Evolutionary conservation across 164 flowering plant species (phyloP).

Genomic region (Hamamelis virginiana): DNA sequence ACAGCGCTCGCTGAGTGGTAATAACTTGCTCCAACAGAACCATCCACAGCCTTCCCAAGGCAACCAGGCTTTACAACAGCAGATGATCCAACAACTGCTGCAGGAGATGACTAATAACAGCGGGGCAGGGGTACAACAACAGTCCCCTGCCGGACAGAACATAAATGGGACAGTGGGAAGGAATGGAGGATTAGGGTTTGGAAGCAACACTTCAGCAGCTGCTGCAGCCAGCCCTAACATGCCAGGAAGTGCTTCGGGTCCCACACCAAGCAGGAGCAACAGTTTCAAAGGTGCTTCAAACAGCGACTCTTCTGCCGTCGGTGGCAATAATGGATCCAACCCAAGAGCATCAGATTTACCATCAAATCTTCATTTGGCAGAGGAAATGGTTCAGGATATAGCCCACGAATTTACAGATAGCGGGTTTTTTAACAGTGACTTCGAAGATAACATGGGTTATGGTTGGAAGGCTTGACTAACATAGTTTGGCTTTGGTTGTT

Average conservation of each 20-base stretch:
- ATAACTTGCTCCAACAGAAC: constrained; percentile 38
- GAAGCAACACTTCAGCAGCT: constrained; percentile 30
- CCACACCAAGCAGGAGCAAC: constrained; percentile 47
- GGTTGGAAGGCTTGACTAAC: constrained; percentile 64
- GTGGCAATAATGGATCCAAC: constrained; percentile 39
- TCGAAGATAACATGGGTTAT: constrained; percentile 53
- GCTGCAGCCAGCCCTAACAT: constrained; percentile 21
- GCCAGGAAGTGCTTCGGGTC: constrained; percentile 25
- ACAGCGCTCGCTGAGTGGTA: constrained; percentile 30
- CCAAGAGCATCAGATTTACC: constrained; percentile 46
- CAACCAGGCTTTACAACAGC: constrained; percentile 62
- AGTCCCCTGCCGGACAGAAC: constrained; percentile 37
- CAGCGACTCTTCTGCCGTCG: constrained; percentile 48
- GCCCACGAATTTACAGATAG: constrained; percentile 58
- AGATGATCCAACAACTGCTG: constrained; percentile 77
- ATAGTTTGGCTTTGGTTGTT: constrained; percentile 6
- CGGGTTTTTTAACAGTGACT: constrained; percentile 58
- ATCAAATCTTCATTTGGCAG: constrained; percentile 54
- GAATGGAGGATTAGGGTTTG: constrained; percentile 36
- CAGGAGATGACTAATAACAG: constrained; percentile 61
- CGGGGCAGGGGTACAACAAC: constrained; percentile 37
- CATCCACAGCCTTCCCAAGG: constrained; percentile 41
- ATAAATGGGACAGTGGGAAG: constrained; percentile 28
- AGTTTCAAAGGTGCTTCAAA: constrained; percentile 58
- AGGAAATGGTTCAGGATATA: constrained; percentile 60